phyloP scores from a whole-genome alignment of 2,329 filamentous ascomycete genomes.

The Bipolaris bicolor region DNA sequence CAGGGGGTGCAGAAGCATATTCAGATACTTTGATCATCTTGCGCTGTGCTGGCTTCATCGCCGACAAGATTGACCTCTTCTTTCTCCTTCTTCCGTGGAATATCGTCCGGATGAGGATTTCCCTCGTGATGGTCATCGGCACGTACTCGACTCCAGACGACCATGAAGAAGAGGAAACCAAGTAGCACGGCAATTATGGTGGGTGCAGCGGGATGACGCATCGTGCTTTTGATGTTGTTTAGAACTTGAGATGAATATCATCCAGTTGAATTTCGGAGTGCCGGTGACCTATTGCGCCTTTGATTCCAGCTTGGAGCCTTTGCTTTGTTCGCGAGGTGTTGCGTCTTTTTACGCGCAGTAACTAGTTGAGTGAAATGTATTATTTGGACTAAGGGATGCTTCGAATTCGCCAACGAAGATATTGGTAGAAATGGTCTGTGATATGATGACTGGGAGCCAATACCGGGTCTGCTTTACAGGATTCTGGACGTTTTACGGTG shows the following conservation, averaged over 20 bases:
- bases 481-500: background rate
- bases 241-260: background rate
- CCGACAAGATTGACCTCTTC: background rate
- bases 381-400: background rate
- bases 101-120: conserved; percentile 44
- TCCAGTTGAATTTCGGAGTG: background rate
- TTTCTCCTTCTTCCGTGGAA: conserved; percentile 31
- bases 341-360: background rate
- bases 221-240: conserved; percentile 10
- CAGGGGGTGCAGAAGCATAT: background rate
- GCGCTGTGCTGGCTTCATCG: background rate
- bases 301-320: too few relatives aligned
- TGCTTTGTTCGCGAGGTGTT: too few relatives aligned
- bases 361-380: background rate
- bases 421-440: background rate
- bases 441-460: background rate
- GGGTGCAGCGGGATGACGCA: conserved; percentile 47
- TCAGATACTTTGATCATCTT: background rate
- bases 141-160: conserved; percentile 33
- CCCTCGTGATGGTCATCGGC: conserved; percentile 45
- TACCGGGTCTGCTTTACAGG: background rate
- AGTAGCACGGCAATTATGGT: conserved; percentile 42
- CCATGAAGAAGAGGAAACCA: conserved; percentile 37
- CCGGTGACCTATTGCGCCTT: background rate
- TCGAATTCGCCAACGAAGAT: background rate